Base-by-base conservation (phyloP, 768 basidiomycete species). In the Leccinum imitatum region DNA sequence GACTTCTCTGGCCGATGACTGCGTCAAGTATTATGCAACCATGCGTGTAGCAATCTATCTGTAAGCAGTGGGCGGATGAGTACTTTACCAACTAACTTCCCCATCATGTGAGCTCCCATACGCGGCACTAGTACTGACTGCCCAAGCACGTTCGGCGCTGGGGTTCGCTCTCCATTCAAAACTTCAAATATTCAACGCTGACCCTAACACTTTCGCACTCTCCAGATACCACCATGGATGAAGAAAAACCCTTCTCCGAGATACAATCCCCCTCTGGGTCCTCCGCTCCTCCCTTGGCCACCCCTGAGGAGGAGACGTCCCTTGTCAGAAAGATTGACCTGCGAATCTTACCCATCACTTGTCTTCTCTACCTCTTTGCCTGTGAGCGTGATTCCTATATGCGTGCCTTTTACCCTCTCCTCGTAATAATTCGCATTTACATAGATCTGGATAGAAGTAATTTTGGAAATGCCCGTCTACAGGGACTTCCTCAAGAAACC, bases 391-490 rank as follows among this genome's bases (percentile, higher is more conserved):
- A 2, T 8, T 44, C 17, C 35, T 25, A 59, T 46, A 17, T 57
- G 30, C 17, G 19, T 35, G 5, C 13, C n/a, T 10, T 50, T 47
- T 37, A n/a, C 21, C 35, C 6, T 6, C 11, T 27, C 37, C 14
- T 21, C 51, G 64, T 33, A 25, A 13, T 31, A 21, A 7, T 48
- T 25, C 13, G 6, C 31, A 14, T 50, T 47, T 27, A 54, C 33
- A 25, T 25, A 76, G 73, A 84, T 69, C 75, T 93, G 59, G 91
- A 92, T 67, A 82, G 91, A 60, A 85, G 85, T 6, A 91, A 92
- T 64, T 70, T 91, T 39, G 90, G 90, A 9, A 92, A 92, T 69
- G 91, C 91, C 25, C 82, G 90, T 59, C 75, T 91, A n/a, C 88
- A 89, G 75, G 86, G 87, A 21, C 77, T 93, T 3, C 80, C 86